These are phyloP conservation scores for Rhizophlyctis rosea DNA, from an alignment of 192 early-diverging fungal species.

Conservation along the genomic window DNA sequence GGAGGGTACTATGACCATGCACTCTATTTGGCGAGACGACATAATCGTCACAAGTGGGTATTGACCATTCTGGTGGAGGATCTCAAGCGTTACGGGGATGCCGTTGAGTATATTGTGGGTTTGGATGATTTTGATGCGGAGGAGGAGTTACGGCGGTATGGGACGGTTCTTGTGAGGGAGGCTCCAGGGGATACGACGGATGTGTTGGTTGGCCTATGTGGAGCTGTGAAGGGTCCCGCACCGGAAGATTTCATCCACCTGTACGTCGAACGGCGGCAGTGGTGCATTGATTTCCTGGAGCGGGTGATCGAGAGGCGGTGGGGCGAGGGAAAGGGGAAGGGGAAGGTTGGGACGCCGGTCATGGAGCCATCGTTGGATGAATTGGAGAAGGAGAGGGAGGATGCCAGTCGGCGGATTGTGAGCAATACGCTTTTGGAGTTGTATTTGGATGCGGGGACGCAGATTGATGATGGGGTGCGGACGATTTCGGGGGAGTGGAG, in stretches of 20 bases:
- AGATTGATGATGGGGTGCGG: slow-evolving; percentile 1
- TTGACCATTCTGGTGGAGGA: slow-evolving; percentile 90
- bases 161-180: slow-evolving; percentile 42
- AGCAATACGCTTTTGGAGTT: slow-evolving; percentile 94
- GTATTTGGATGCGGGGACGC: slow-evolving; percentile 55
- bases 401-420: slow-evolving; percentile 55
- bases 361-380: background rate
- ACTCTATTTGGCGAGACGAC: slow-evolving; percentile 83
- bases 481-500: slow-evolving; percentile 15
- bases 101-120: slow-evolving; percentile 69
- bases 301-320: slow-evolving; percentile 75
- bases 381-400: slow-evolving; percentile 38
- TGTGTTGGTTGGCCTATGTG: slow-evolving; percentile 41
- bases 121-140: slow-evolving; percentile 29
- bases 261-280: slow-evolving; percentile 80
- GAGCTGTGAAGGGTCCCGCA: slow-evolving; percentile 5
- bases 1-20: slow-evolving; percentile 89
- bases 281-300: slow-evolving; percentile 82
- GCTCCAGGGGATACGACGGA: slow-evolving; percentile 47
- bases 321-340: slow-evolving; percentile 35
- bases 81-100: slow-evolving; percentile 70
- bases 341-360: background rate
- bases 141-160: slow-evolving; percentile 36
- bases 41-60: slow-evolving; percentile 77
- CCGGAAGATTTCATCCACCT: slow-evolving; percentile 74